Percentiles rank a stretch among this genome's conserved stretches.
These are phyloP conservation scores for Ustilago cynodontis DNA, from an alignment of 1,284 basidiomycete genomes.

Conservation along the genomic window DNA sequence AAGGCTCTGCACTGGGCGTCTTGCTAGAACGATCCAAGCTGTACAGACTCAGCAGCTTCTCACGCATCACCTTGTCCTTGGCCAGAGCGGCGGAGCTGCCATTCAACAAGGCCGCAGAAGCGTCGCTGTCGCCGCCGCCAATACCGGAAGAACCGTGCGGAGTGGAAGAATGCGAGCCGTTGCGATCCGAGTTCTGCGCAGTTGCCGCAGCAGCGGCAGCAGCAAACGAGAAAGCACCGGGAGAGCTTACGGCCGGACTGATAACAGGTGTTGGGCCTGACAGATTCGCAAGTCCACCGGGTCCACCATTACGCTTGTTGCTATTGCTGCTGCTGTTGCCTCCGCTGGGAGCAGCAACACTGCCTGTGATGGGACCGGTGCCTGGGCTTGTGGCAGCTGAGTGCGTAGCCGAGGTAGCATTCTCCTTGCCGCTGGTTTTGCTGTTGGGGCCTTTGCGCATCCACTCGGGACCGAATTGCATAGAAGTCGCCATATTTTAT, in stretches of 20 bases:
- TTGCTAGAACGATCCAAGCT: constrained; percentile 51
- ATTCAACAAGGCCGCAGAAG: constrained; percentile 34
- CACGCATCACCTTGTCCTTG: constrained; percentile 50
- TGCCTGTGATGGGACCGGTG: constrained; percentile 23
- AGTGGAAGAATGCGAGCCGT: constrained; percentile 22
- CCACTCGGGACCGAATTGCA: constrained; percentile 68
- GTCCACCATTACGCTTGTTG: constrained; percentile 39
- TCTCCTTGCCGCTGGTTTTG: constrained; percentile 38
- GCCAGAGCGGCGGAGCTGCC: constrained; percentile 29
- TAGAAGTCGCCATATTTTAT: constrained; percentile 63
- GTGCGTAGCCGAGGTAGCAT: constrained; percentile 18
- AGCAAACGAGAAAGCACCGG: constrained; percentile 63
- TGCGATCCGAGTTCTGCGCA: constrained; percentile 34
- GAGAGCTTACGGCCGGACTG: constrained; percentile 51
- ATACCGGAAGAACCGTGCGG: constrained; percentile 13
- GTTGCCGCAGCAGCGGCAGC: constrained; percentile 53
- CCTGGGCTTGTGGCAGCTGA: constrained; percentile 37
- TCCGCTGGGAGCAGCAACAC: constrained; percentile 11
- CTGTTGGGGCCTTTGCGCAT: constrained; percentile 65
- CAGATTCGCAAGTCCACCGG: constrained; percentile 37
- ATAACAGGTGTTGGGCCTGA: constrained; percentile 41
- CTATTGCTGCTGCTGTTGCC: constrained; percentile 18
- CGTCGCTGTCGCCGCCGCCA: constrained; percentile 21
- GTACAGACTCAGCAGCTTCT: constrained; percentile 60
- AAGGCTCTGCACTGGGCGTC: constrained; percentile 28